A percentile compares a stretch with the other conserved stretches of the same genome.
Conservation (phyloP, 192 early-diverging fungal genomes). For the Martensiomyces pterosporus region DNA sequence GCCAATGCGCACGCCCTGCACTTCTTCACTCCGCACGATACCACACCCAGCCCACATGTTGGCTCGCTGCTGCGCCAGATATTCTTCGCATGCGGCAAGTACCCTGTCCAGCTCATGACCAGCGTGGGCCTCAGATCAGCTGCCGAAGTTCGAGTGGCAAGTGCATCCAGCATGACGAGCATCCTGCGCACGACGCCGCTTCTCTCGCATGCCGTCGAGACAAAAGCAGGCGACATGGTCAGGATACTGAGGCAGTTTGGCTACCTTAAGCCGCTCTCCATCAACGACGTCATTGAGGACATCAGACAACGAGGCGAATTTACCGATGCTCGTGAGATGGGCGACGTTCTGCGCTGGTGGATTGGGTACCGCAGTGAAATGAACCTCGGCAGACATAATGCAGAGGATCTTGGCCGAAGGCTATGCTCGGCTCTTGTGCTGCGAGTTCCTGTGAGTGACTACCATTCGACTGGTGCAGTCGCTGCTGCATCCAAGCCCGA, state of each 20-base stretch:
- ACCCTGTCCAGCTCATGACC: slow-evolving; percentile 60
- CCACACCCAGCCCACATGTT: slow-evolving; percentile 68
- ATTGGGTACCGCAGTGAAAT: slow-evolving; percentile 39
- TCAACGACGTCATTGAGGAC: slow-evolving; percentile 67
- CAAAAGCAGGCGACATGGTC: slow-evolving; percentile 56
- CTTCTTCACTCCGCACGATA: slow-evolving; percentile 63
- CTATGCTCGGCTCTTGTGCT: background rate
- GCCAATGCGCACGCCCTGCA: slow-evolving; percentile 53
- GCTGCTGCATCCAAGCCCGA: background rate
- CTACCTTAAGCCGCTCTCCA: slow-evolving; percentile 48
- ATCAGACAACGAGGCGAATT: slow-evolving; percentile 54
- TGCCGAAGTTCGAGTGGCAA: slow-evolving; percentile 58
- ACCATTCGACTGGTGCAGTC: background rate
- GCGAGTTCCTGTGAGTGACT: background rate
- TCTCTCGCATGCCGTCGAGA: slow-evolving; percentile 51
- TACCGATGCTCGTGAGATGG: slow-evolving; percentile 50
- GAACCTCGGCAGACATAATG: background rate
- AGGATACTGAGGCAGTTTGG: slow-evolving; percentile 48
- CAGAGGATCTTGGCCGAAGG: background rate
- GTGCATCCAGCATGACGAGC: slow-evolving; percentile 8
- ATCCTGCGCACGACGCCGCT: slow-evolving; percentile 64
- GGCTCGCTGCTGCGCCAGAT: slow-evolving; percentile 53
- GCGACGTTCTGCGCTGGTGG: slow-evolving; percentile 76
- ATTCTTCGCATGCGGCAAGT: slow-evolving; percentile 55
- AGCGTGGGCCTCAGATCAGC: slow-evolving; percentile 58